Conservation (phyloP, 2,329 filamentous ascomycete genomes). For the Diaporthe citriasiana region DNA sequence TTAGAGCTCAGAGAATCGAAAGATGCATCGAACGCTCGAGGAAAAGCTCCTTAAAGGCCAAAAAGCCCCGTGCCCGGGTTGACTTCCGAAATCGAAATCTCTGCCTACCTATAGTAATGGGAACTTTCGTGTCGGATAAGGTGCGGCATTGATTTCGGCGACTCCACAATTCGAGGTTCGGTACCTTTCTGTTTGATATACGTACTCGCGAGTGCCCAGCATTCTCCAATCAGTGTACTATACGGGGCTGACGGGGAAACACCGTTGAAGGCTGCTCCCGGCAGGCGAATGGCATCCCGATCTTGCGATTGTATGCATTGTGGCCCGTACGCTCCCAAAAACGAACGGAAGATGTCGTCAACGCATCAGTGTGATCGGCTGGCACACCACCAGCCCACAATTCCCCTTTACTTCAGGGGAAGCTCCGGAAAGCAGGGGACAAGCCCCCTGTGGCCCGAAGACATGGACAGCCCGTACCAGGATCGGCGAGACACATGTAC, state of each 20-base stretch:
- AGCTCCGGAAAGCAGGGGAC: neutral
- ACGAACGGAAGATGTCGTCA: slow-evolving; percentile 1
- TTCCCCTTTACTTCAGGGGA: neutral
- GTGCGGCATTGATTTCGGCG: neutral
- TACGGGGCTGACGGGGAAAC: too few species aligned
- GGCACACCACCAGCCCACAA: neutral
- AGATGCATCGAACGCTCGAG: slow-evolving; percentile 1
- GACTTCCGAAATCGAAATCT: neutral
- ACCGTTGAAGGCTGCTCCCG: neutral
- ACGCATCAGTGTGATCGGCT: slow-evolving; percentile 12
- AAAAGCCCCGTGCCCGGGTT: neutral
- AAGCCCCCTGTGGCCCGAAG: neutral
- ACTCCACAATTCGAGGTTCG: neutral
- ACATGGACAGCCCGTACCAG: neutral
- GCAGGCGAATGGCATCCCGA: neutral
- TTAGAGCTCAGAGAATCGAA: neutral
- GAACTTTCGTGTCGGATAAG: neutral
- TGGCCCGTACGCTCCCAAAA: neutral
- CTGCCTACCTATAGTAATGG: neutral
- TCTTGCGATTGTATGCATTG: neutral
- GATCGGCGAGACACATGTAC: slow-evolving; percentile 13
- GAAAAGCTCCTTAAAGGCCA: neutral
- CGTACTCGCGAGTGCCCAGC: neutral
- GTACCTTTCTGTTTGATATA: neutral
- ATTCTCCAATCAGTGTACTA: neutral